Evolutionary conservation across 176 grass and related monocot genomes (phyloP).

Genomic region (Oryza rufipogon): DNA sequence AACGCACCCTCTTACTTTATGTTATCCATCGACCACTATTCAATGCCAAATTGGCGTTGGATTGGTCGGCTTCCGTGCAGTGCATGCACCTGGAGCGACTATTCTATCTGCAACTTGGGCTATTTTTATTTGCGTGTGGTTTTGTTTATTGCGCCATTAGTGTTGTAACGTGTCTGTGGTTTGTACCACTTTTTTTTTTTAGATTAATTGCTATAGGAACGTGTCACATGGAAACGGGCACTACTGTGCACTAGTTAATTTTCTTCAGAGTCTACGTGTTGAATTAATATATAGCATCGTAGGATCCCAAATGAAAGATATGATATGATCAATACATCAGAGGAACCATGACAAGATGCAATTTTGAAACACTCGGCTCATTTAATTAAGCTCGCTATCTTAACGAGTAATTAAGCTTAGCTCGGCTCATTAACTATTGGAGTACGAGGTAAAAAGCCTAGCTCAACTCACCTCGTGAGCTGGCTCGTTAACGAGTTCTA

Average conservation of each 20-base stretch:
- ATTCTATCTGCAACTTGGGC: slow-evolving; percentile 22
- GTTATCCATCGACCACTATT: slow-evolving; percentile 36
- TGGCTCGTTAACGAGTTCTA: too few relatives aligned
- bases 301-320: background rate
- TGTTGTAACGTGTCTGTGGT: background rate
- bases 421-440: too few relatives aligned
- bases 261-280: too few relatives aligned
- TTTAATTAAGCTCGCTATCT: too few relatives aligned
- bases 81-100: slow-evolving; percentile 34
- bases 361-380: background rate
- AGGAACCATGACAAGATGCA: background rate
- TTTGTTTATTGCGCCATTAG: background rate
- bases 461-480: too few relatives aligned
- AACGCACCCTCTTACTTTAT: slow-evolving; percentile 6
- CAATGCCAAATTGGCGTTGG: slow-evolving; percentile 18
- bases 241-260: background rate
- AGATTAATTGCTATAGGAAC: background rate
- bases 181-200: background rate
- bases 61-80: background rate
- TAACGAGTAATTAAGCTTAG: too few relatives aligned
- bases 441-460: too few relatives aligned
- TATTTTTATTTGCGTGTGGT: background rate
- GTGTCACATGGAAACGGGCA: background rate
- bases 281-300: too few relatives aligned
- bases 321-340: background rate